Percentiles rank a stretch among this genome's conserved stretches.
Evolutionary conservation across 2,329 filamentous ascomycete genomes (phyloP).

Genomic region (Arthrinium phaeospermum): DNA sequence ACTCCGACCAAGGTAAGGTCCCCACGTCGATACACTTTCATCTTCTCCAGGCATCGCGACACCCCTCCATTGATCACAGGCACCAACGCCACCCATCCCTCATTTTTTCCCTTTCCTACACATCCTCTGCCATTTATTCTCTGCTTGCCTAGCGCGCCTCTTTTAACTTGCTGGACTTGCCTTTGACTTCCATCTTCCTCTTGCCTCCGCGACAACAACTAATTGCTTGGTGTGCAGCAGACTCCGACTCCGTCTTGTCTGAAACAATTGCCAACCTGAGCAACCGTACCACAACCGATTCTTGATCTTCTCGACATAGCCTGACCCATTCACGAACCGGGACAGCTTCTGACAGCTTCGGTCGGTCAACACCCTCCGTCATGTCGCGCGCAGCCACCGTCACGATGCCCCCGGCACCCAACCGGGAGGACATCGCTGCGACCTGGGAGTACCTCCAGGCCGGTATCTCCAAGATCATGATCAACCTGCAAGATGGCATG

Average conservation of each 20-base stretch:
- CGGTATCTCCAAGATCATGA: slow-evolving; percentile 93
- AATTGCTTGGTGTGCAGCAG: slow-evolving; percentile 4
- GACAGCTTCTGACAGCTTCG: slow-evolving; percentile 7
- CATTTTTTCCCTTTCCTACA: background rate
- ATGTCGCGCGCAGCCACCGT: slow-evolving; percentile 13
- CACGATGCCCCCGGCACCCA: slow-evolving; percentile 63
- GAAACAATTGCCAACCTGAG: slow-evolving; percentile 1
- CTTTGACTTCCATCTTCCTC: background rate
- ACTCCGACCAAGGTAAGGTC: slow-evolving; percentile 13
- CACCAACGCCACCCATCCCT: background rate
- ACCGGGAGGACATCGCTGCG: slow-evolving; percentile 64
- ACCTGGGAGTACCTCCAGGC: slow-evolving; percentile 86
- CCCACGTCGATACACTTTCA: slow-evolving; percentile 12
- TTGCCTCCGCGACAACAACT: slow-evolving; percentile 1
- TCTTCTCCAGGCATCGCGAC: background rate
- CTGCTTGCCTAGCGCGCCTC: background rate
- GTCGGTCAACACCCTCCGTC: background rate
- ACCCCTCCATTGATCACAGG: background rate
- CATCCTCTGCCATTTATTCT: background rate
- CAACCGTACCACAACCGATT: background rate
- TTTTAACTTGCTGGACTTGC: background rate
- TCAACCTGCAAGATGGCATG: slow-evolving; percentile 86
- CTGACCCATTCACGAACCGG: background rate
- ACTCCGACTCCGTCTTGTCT: background rate
- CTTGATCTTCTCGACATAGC: background rate